phyloP scores from a whole-genome alignment of 352 stramenopile genomes.

The Blastocystis hominis region DNA sequence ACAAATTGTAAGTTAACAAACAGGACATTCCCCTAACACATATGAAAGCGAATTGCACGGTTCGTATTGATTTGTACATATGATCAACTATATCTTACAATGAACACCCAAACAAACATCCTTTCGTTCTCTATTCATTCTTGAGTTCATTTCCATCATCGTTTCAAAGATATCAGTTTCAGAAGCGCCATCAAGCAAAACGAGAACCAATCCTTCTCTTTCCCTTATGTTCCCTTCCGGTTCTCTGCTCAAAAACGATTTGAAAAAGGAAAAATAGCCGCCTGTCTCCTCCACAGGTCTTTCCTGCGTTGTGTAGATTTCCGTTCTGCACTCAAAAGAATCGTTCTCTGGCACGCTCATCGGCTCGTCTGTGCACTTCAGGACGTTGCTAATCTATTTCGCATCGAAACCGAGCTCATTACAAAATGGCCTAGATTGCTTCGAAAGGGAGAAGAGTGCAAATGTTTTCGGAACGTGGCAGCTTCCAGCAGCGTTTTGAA shows the following conservation, averaged over 20 bases:
- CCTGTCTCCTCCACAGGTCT: neutral
- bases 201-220: constrained; percentile 24
- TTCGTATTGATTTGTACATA: neutral
- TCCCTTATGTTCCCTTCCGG: neutral
- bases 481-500: neutral
- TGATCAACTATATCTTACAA: neutral
- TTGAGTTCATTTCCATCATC: neutral
- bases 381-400: neutral
- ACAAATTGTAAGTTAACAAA: too few relatives aligned
- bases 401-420: neutral
- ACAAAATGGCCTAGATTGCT: neutral
- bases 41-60: neutral
- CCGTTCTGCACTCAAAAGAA: neutral
- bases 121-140: neutral
- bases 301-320: constrained; percentile 33
- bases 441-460: neutral
- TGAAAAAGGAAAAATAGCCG: constrained; percentile 48
- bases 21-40: neutral
- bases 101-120: neutral
- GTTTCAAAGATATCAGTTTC: neutral
- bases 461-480: neutral
- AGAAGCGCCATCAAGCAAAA: neutral
- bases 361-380: constrained; percentile 2
- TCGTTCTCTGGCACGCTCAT: neutral
- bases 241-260: constrained; percentile 19